A percentile compares a stretch with the other conserved stretches of the same genome.
These are phyloP conservation scores for Pugionium cornutum DNA, from an alignment of 345 rosid genomes.

Conservation along the genomic window DNA sequence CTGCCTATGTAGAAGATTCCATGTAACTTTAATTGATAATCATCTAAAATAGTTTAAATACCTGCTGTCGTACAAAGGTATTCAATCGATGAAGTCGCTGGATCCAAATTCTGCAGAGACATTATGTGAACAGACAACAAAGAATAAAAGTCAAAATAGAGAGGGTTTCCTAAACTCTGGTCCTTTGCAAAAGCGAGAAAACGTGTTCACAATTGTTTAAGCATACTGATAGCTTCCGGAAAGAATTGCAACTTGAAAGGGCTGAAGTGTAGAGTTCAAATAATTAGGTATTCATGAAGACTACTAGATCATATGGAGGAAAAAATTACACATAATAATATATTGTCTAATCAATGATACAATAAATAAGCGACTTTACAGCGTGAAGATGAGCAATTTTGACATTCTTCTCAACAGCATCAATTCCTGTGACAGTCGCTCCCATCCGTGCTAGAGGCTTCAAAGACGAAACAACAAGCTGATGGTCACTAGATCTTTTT, in stretches of 20 bases:
- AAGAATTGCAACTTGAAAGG: background rate
- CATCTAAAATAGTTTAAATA: slow-evolving; percentile 37
- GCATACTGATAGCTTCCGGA: background rate
- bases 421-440: slow-evolving; percentile 88
- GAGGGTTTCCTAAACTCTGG: background rate
- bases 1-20: slow-evolving; percentile 6
- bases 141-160: slow-evolving; percentile 1
- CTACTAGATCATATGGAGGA: slow-evolving; percentile 4
- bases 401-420: slow-evolving; percentile 90
- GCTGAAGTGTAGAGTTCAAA: background rate
- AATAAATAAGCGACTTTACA: slow-evolving; percentile 51
- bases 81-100: slow-evolving; percentile 71
- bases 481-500: slow-evolving; percentile 10
- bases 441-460: slow-evolving; percentile 99
- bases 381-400: slow-evolving; percentile 91
- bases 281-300: background rate
- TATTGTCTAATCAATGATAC: background rate
- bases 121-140: slow-evolving; percentile 26
- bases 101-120: slow-evolving; percentile 64
- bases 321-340: background rate
- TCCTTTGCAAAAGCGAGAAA: background rate
- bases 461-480: slow-evolving; percentile 30
- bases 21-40: slow-evolving; percentile 2
- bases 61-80: slow-evolving; percentile 91
- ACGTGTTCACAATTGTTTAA: background rate